Evolutionary conservation across 192 early-diverging fungal species (phyloP).

Genomic region (Podila horticola): DNA sequence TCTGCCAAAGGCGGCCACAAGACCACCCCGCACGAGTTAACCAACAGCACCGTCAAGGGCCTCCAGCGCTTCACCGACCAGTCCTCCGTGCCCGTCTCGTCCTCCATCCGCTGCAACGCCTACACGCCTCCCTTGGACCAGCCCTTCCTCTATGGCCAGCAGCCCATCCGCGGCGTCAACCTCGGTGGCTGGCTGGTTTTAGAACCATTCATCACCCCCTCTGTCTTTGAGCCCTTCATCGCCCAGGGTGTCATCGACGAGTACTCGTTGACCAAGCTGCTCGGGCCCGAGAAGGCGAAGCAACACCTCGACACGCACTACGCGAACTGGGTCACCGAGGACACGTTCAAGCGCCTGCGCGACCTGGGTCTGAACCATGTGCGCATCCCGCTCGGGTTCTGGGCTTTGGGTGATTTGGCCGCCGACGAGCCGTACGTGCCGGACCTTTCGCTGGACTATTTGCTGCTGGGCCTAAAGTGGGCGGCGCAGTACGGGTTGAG

Average conservation of each 20-base stretch:
- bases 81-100: conserved; percentile 23
- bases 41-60: neutral
- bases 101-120: conserved; percentile 26
- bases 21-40: neutral
- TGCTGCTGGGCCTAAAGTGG: conserved; percentile 71
- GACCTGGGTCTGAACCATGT: conserved; percentile 72
- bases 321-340: conserved; percentile 67
- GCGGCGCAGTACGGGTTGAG: conserved; percentile 71
- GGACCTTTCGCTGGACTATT: conserved; percentile 63
- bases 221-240: conserved; percentile 55
- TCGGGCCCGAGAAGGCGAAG: conserved; percentile 68
- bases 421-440: conserved; percentile 71
- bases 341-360: conserved; percentile 67
- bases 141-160: conserved; percentile 54
- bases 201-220: conserved; percentile 68
- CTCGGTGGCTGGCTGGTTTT: conserved; percentile 78
- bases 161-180: conserved; percentile 74
- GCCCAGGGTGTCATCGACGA: conserved; percentile 64
- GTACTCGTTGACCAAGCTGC: conserved; percentile 65
- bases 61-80: conserved; percentile 10
- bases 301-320: conserved; percentile 65
- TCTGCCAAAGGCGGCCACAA: neutral
- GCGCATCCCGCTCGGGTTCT: conserved; percentile 78
- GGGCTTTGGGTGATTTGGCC: conserved; percentile 65
- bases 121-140: conserved; percentile 54